A percentile compares a stretch with the other conserved stretches of the same genome.
phyloP scores from a whole-genome alignment of 2,329 filamentous ascomycete genomes.

The Phyllachora maydis region DNA sequence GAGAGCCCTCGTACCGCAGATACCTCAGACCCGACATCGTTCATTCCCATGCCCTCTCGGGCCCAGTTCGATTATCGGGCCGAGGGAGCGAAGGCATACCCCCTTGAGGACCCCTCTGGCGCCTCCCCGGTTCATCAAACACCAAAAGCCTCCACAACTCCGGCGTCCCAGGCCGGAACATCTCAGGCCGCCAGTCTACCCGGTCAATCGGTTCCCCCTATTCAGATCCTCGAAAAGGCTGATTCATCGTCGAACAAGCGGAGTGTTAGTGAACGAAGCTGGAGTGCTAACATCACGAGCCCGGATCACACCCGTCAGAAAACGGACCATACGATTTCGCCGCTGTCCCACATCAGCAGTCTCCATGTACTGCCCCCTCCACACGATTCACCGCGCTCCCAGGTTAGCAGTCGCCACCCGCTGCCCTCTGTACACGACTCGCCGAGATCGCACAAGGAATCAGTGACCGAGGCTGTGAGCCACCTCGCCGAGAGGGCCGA shows the following conservation, averaged over 20 bases:
- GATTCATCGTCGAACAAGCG: conserved; percentile 17
- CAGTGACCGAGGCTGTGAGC: conserved; percentile 48
- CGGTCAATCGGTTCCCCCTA: conserved; percentile 12
- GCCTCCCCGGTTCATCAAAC: conserved; percentile 19
- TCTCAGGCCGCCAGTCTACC: conserved; percentile 7
- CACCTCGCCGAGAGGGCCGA: conserved; percentile 36
- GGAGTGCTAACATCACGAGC: conserved; percentile 18
- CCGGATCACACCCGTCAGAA: conserved; percentile 18
- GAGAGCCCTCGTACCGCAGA: not conserved
- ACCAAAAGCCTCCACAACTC: conserved; percentile 16
- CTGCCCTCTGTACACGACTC: too few species aligned
- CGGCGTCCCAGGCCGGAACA: conserved; percentile 9
- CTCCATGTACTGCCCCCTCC: too few species aligned
- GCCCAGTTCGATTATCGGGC: conserved; percentile 10
- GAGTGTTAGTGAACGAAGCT: conserved; percentile 19
- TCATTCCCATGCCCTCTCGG: conserved; percentile 5
- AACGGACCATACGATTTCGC: conserved; percentile 10
- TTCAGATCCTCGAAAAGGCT: conserved; percentile 31
- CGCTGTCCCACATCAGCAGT: conserved; percentile 6
- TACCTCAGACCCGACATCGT: not conserved
- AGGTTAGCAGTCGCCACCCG: too few species aligned
- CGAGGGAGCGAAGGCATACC: too few species aligned
- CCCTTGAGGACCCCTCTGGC: too few species aligned
- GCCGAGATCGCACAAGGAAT: conserved; percentile 29
- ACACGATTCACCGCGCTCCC: too few species aligned